Percentiles rank a stretch among this genome's conserved stretches.
These are phyloP conservation scores for Lignosus rhinocerotis DNA, from an alignment of 1,284 basidiomycete species.

Conservation along the genomic window DNA sequence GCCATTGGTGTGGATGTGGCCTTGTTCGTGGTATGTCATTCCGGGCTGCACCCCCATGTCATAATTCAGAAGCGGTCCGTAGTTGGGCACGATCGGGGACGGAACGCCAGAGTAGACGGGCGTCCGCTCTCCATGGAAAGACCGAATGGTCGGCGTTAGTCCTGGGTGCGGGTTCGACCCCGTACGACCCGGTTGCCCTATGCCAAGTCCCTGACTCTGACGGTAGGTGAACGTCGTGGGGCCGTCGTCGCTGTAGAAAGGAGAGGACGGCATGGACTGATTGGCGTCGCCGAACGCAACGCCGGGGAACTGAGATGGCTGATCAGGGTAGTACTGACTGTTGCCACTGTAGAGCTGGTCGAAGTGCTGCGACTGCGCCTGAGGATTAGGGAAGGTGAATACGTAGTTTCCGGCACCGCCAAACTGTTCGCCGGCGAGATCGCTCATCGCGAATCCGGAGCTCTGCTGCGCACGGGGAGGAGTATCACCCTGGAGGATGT, in stretches of 20 bases:
- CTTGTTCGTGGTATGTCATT: slow-evolving; percentile 15
- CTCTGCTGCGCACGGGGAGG: slow-evolving; percentile 12
- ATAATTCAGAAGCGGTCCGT: slow-evolving; percentile 6
- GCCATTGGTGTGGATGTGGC: slow-evolving; percentile 10
- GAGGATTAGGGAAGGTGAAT: slow-evolving; percentile 21
- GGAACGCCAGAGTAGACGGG: slow-evolving; percentile 12
- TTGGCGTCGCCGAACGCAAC: slow-evolving; percentile 8
- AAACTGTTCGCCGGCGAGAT: slow-evolving; percentile 13
- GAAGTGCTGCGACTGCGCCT: slow-evolving; percentile 12
- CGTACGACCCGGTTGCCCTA: slow-evolving; percentile 14
- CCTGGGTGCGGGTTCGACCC: slow-evolving; percentile 12
- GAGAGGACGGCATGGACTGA: slow-evolving; percentile 20
- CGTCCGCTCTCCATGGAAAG: slow-evolving; percentile 17
- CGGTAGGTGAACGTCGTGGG: slow-evolving; percentile 9
- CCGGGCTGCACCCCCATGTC: slow-evolving; percentile 13
- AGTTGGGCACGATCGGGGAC: slow-evolving; percentile 18
- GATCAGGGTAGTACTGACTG: slow-evolving; percentile 13
- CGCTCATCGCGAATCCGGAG: slow-evolving; percentile 10
- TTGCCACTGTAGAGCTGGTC: slow-evolving; percentile 5
- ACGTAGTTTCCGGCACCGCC: slow-evolving; percentile 12
- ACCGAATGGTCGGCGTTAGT: slow-evolving; percentile 19
- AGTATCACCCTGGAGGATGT: slow-evolving; percentile 23
- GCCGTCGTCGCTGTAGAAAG: slow-evolving; percentile 16
- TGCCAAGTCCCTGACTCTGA: slow-evolving; percentile 4
- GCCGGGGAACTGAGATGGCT: slow-evolving; percentile 5